A percentile compares a stretch with the other conserved stretches of the same genome.
phyloP scores from a whole-genome alignment of 768 basidiomycete species.

The Suillus subalutaceus region DNA sequence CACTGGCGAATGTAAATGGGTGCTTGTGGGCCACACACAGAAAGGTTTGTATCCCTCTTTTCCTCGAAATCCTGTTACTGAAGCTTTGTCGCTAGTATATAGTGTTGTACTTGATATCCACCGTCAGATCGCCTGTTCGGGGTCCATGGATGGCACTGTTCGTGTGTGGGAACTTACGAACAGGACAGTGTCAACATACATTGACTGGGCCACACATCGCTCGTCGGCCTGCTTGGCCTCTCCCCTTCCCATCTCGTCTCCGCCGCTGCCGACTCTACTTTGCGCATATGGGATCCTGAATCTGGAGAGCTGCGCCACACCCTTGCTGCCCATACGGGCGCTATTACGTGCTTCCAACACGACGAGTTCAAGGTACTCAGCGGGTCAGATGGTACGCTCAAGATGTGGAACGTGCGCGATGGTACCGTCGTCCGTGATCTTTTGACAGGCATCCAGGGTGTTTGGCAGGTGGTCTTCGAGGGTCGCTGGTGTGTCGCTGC shows the following conservation, averaged over 20 bases:
- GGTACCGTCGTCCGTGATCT: slow-evolving; percentile 87
- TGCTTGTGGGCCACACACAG: slow-evolving; percentile 85
- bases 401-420: slow-evolving; percentile 96
- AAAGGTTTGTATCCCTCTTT: slow-evolving; percentile 62
- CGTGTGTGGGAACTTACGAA: slow-evolving; percentile 92
- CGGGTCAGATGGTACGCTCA: slow-evolving; percentile 93
- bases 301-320: slow-evolving; percentile 79
- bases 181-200: slow-evolving; percentile 77
- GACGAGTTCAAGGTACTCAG: slow-evolving; percentile 97
- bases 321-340: slow-evolving; percentile 89
- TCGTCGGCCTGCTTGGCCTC: slow-evolving; percentile 90
- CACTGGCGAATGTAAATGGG: slow-evolving; percentile 78
- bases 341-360: slow-evolving; percentile 99
- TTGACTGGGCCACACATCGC: slow-evolving; percentile 92
- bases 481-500: slow-evolving; percentile 95
- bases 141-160: slow-evolving; percentile 98
- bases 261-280: slow-evolving; percentile 93
- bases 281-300: slow-evolving; percentile 93
- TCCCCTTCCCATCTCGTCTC: slow-evolving; percentile 92
- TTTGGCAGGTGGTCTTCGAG: slow-evolving; percentile 98
- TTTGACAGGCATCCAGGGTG: slow-evolving; percentile 87
- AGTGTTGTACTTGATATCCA: slow-evolving; percentile 88
- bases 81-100: slow-evolving; percentile 64
- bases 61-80: slow-evolving; percentile 3
- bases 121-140: slow-evolving; percentile 91